Base-by-base conservation (phyloP, 345 rosid genomes). In the Toxicodendron radicans region DNA sequence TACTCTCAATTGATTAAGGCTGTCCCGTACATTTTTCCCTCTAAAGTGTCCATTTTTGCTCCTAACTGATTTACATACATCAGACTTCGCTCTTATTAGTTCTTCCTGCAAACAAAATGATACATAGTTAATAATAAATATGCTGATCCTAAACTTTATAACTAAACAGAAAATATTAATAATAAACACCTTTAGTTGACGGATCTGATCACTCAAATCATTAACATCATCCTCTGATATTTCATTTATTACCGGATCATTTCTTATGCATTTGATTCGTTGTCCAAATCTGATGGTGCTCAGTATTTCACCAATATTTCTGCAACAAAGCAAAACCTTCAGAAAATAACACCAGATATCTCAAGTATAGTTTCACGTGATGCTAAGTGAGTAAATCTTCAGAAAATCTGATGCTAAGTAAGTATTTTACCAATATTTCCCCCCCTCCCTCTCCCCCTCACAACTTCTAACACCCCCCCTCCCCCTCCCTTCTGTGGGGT, bases 201-300 rank as follows among this genome's bases (percentile, higher is more conserved):
- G 99, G 83, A 95, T 95, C 86, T 91, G 93, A 79, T 95, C 97
- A 79, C 97, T 93, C 90, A 95, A 84, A 82, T 87, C 97, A 78
- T 95, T 91, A 53, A 95, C 96, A 84, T 95, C 91, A 77, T 91
- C 93, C 85, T 91, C 97, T 18, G 97, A 87, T 75, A 95, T 95
- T 87, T 93, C 97, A 86, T 95, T 95, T 73, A 90, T 78, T 46
- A 93, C 83, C 27, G 99, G 97, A 57, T 87, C 84, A 77, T 93
- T 95, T 81, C 83, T 85, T 56, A 95, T 68, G 69, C 67, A 83
- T 84, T 83, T 93, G 75, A 84, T 86, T 72, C 89, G 86, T 80
- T 91, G 91, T 43, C 97, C 98, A 83, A 95, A 91, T 79, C 99
- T 87, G 70, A 95, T 91, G 43, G 97, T 89, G 83, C 97, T 93